Evolutionary conservation across 768 basidiomycete species (phyloP).

Genomic region (button mushroom (Agaricus bisporus)): DNA sequence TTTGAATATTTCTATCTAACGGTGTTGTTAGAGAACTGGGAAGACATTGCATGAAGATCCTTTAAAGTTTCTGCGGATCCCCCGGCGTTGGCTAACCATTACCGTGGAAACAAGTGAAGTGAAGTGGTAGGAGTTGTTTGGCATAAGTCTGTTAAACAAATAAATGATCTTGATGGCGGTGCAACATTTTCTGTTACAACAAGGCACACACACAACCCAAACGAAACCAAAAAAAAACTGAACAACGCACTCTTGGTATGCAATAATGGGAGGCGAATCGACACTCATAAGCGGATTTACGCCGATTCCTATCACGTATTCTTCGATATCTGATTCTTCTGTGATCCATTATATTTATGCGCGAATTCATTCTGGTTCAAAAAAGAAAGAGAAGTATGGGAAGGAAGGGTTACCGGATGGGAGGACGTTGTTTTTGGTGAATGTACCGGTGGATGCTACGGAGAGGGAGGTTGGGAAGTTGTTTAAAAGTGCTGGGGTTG

Average conservation of each 20-base stretch:
- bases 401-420: conserved; percentile 39
- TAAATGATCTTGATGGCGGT: background rate
- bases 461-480: conserved; percentile 71
- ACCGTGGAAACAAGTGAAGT: background rate
- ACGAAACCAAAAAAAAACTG: too few species aligned
- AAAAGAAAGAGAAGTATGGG: conserved; percentile 33
- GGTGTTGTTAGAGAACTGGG: too few species aligned
- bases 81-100: too few species aligned
- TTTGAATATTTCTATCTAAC: too few species aligned
- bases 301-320: conserved; percentile 36
- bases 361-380: conserved; percentile 54
- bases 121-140: background rate
- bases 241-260: too few species aligned
- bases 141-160: background rate
- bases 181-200: background rate
- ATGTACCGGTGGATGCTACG: conserved; percentile 84
- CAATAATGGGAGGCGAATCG: background rate
- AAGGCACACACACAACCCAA: too few species aligned
- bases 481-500: conserved; percentile 72
- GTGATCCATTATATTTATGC: conserved; percentile 71
- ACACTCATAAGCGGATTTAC: conserved; percentile 39
- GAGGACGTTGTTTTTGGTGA: conserved; percentile 83
- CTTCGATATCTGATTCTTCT: conserved; percentile 23
- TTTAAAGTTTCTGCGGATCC: too few species aligned
- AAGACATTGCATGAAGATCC: too few species aligned